phyloP scores from a whole-genome alignment of 495 filamentous ascomycete genomes.

The Immersiella caudata region DNA sequence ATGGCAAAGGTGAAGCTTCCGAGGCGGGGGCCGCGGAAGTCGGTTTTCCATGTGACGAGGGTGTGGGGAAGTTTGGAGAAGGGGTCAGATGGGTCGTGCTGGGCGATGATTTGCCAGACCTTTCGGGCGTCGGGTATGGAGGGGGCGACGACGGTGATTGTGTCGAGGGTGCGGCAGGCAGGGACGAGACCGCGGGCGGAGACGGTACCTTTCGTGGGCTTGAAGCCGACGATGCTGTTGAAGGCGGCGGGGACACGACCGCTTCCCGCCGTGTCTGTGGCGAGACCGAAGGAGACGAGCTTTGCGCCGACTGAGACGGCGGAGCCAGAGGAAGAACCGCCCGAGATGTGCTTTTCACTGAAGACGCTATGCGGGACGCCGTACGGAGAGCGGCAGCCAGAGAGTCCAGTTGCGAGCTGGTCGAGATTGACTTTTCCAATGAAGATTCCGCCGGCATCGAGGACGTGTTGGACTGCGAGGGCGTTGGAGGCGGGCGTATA shows the following conservation, averaged over 20 bases:
- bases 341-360: conserved; percentile 50
- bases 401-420: conserved; percentile 66
- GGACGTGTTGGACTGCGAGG: conserved; percentile 40
- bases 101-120: conserved; percentile 59
- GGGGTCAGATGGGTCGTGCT: conserved; percentile 56
- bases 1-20: conserved; percentile 58
- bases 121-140: conserved; percentile 55
- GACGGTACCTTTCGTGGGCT: conserved; percentile 66
- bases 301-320: conserved; percentile 59
- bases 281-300: conserved; percentile 64
- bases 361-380: conserved; percentile 59
- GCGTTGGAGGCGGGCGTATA: conserved; percentile 50
- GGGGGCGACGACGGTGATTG: conserved; percentile 59
- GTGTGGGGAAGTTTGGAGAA: conserved; percentile 55
- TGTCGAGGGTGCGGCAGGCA: conserved; percentile 65
- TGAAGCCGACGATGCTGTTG: conserved; percentile 69
- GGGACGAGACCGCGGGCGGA: conserved; percentile 61
- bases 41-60: conserved; percentile 49
- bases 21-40: conserved; percentile 51
- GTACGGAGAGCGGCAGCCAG: conserved; percentile 65
- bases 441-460: conserved; percentile 59
- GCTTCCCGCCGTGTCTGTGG: conserved; percentile 68
- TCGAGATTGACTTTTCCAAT: conserved; percentile 72
- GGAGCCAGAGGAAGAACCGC: conserved; percentile 65
- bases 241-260: conserved; percentile 64